phyloP scores from a whole-genome alignment of 176 grass and related monocot genomes.

The Cenchrus americanus region DNA sequence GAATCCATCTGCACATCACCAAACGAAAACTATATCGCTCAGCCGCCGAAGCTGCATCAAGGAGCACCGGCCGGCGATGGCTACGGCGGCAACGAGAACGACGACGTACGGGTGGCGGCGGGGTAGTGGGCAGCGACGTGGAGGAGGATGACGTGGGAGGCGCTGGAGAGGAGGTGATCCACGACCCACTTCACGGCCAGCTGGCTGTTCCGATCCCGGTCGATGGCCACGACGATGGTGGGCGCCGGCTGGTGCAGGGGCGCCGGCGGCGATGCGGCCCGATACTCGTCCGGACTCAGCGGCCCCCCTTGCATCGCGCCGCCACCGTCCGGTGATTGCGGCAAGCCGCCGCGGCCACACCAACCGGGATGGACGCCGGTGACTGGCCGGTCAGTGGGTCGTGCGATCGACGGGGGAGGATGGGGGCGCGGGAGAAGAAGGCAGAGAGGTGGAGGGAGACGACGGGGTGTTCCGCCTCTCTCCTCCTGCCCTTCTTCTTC shows the following conservation, averaged over 20 bases:
- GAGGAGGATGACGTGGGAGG: slow-evolving; percentile 62
- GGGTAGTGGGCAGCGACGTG: slow-evolving; percentile 60
- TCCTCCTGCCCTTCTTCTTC: slow-evolving; percentile 29
- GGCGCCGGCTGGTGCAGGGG: slow-evolving; percentile 36
- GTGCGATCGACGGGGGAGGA: slow-evolving; percentile 4
- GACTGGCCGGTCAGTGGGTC: slow-evolving; percentile 14
- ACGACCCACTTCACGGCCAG: slow-evolving; percentile 81
- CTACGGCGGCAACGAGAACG: not conserved
- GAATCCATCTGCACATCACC: slow-evolving; percentile 57
- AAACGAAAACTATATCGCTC: not conserved
- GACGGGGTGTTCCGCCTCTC: slow-evolving; percentile 26
- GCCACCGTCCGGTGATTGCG: not conserved
- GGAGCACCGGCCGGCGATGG: no score
- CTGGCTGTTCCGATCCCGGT: slow-evolving; percentile 78
- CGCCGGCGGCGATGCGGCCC: slow-evolving; percentile 18
- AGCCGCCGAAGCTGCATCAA: not conserved
- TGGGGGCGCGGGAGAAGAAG: slow-evolving; percentile 16
- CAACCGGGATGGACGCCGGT: not conserved
- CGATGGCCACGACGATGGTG: slow-evolving; percentile 54
- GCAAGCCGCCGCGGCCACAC: not conserved
- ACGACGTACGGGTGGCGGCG: slow-evolving; percentile 58
- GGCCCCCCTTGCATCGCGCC: slow-evolving; percentile 46
- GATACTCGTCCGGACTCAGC: slow-evolving; percentile 44
- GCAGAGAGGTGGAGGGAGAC: slow-evolving; percentile 49
- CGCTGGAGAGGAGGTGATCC: slow-evolving; percentile 67